Evolutionary conservation across 495 filamentous ascomycete genomes (phyloP), one percentile per base, ranked within the genome.

Genomic region (Saxispiralis lemnorum): DNA sequence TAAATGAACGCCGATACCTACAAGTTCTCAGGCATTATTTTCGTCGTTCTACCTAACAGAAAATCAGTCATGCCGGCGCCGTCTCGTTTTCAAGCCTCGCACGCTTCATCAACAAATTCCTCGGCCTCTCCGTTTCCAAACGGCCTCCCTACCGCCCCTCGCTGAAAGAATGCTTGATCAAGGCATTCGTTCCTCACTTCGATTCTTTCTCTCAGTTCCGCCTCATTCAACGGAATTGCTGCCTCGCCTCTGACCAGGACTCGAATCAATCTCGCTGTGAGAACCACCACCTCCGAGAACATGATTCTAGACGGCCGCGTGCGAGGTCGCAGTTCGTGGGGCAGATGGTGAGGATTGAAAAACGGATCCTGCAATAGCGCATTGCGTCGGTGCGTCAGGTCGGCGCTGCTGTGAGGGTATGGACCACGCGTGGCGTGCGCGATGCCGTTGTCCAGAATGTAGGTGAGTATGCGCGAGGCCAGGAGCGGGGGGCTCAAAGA

Each of bases 91-190:
- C 36, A 38, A 38, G 20, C 36, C 15, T 38, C 36, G 20, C 17
- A 24, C 19, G 18, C 38, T 20, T 40, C 38, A 30, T 40, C 38
- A 9, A 28, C 24, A 28, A 28, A 28, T 4, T 5, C 38, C 13
- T 24, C 19, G 10, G 5, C 38, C 7, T 24, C 38, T 40, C 37
- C 36, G 10, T 31, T 20, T 5, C 19, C 20, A 15, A 40, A 40
- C 17, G 38, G 38, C 21, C 44, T 46, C 35, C 13, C 28, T 20
- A 16, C 24, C 41, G 10, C 32, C 36, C 14, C 37, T 30, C 38
- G 21, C n/a, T 45, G 35, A 33, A 45, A 50, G 28, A 50, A 50
- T 15, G 42, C 30, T 36, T 45, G 36, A 17, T 37, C 18, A 6
- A 50, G 18, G 17, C 36, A 45, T 16, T 31, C 47, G 11, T 39